These are phyloP conservation scores for Mycena polygramma DNA, from an alignment of 768 basidiomycete genomes.

Conservation along the genomic window DNA sequence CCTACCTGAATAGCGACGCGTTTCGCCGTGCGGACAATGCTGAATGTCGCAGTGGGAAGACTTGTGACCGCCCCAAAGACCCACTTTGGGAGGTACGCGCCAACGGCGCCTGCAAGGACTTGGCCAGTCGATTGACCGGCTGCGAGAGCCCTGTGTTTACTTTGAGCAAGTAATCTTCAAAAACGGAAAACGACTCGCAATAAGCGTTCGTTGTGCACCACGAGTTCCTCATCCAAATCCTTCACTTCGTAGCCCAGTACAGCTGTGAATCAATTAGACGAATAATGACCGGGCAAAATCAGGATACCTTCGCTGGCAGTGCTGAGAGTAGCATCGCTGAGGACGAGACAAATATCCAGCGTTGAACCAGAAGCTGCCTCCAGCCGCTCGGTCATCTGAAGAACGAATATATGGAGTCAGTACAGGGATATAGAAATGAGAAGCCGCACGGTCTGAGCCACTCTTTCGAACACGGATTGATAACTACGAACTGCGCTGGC, in stretches of 20 bases:
- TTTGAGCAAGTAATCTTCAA: background rate
- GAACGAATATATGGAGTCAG: background rate
- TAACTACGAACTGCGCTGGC: constrained; percentile 11
- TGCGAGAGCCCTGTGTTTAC: background rate
- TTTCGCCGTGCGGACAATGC: background rate
- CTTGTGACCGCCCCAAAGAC: background rate
- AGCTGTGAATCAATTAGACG: no score
- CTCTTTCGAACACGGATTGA: background rate
- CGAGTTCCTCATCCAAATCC: constrained; percentile 11
- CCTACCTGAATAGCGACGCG: constrained; percentile 5
- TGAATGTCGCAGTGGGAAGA: constrained; percentile 9
- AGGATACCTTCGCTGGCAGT: constrained; percentile 9
- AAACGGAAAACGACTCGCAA: background rate
- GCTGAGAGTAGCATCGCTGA: constrained; percentile 7
- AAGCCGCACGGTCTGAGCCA: background rate
- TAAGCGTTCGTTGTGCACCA: background rate
- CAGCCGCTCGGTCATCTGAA: constrained; percentile 4
- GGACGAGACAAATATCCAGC: constrained; percentile 6
- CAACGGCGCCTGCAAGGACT: constrained; percentile 8
- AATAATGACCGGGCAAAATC: no score
- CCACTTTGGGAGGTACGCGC: constrained; percentile 2
- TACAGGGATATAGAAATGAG: no score
- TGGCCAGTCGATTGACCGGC: constrained; percentile 1
- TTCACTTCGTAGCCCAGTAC: background rate
- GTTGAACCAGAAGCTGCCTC: background rate